Conservation (phyloP, 2,329 filamentous ascomycete genomes). For the Pseudodiploospora longispora region DNA sequence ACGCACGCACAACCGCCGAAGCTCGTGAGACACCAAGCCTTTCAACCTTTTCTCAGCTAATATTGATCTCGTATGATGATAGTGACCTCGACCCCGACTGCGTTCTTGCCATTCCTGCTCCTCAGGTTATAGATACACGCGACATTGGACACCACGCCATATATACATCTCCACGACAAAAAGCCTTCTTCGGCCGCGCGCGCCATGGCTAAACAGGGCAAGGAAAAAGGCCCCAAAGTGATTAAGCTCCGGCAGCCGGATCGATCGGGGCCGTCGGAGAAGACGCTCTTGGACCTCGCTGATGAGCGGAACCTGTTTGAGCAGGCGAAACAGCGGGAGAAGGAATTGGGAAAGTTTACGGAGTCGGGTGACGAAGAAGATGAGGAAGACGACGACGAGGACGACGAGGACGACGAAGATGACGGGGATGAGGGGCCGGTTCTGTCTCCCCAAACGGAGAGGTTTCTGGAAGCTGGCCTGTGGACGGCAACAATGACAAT, state of each 20-base stretch:
- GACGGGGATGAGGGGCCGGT: conserved; percentile 22
- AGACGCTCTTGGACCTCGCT: conserved; percentile 68
- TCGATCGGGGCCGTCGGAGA: conserved; percentile 49
- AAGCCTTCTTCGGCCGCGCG: background rate
- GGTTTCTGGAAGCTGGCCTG: conserved; percentile 46
- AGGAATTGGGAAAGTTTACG: conserved; percentile 18
- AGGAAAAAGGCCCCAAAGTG: conserved; percentile 37
- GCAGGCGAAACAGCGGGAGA: conserved; percentile 33
- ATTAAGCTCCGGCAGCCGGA: conserved; percentile 64
- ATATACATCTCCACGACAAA: too few relatives aligned
- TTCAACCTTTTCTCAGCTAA: too few relatives aligned
- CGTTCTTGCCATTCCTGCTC: too few relatives aligned
- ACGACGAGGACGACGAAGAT: conserved; percentile 17
- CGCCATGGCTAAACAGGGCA: conserved; percentile 42
- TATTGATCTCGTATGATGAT: too few relatives aligned
- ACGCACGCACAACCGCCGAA: too few relatives aligned
- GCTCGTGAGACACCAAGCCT: too few relatives aligned
- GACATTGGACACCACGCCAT: too few relatives aligned
- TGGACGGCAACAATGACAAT: conserved; percentile 58
- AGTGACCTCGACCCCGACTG: too few relatives aligned
- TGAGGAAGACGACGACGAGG: conserved; percentile 14
- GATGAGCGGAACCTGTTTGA: conserved; percentile 53
- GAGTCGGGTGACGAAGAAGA: background rate
- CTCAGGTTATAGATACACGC: too few relatives aligned
- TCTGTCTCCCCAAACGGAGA: conserved; percentile 39